Conservation (phyloP, 1,284 basidiomycete genomes). For the Sphagnurus paluster region DNA sequence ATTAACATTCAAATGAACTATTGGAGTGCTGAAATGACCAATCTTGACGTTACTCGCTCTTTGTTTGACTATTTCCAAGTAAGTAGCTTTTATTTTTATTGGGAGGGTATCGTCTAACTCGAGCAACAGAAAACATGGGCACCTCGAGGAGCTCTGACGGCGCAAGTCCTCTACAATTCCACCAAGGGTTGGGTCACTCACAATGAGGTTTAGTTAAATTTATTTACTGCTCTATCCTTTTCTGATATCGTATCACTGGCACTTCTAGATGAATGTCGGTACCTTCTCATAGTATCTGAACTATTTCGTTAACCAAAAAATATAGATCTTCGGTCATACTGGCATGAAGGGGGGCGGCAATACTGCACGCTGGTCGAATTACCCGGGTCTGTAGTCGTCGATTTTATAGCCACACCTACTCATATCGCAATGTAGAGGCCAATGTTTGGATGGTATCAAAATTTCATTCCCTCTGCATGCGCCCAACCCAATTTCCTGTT, state of each 20-base stretch:
- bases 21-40: constrained; percentile 72
- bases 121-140: constrained; percentile 65
- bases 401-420: too few relatives aligned
- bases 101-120: not conserved
- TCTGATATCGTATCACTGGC: not conserved
- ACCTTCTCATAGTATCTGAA: too few relatives aligned
- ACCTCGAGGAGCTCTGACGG: constrained; percentile 66
- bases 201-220: too few relatives aligned
- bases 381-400: constrained; percentile 62
- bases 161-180: constrained; percentile 67
- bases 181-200: constrained; percentile 71
- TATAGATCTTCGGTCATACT: constrained; percentile 77
- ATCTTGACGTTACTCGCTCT: constrained; percentile 55
- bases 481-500: not conserved
- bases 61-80: constrained; percentile 74
- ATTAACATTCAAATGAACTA: constrained; percentile 83
- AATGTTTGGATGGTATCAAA: constrained; percentile 64
- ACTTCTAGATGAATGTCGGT: constrained; percentile 56
- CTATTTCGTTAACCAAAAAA: too few relatives aligned
- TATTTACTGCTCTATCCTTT: too few relatives aligned
- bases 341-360: constrained; percentile 66
- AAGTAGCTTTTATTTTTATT: constrained; percentile 8
- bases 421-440: constrained; percentile 5
- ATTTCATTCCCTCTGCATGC: not conserved
- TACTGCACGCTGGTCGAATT: constrained; percentile 66